Percentiles rank a stretch among this genome's conserved stretches.
Evolutionary conservation across 2,329 filamentous ascomycete genomes (phyloP).

Genomic region (Myriosclerotinia scirpicola): DNA sequence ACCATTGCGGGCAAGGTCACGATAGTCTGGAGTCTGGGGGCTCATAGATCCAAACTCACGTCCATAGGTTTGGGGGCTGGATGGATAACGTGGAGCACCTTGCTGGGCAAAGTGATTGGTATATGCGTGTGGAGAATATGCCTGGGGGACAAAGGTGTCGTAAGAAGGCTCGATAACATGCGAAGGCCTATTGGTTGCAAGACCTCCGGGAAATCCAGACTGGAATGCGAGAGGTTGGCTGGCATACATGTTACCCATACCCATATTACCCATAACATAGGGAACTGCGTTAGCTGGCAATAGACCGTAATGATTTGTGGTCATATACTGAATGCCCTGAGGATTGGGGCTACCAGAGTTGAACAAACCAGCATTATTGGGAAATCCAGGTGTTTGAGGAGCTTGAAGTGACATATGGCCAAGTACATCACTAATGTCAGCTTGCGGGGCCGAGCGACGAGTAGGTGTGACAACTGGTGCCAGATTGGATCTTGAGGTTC

Average conservation of each 20-base stretch:
- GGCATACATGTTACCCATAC: constrained; percentile 24
- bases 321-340: constrained; percentile 23
- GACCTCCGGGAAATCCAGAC: constrained; percentile 5
- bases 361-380: constrained; percentile 5
- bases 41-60: constrained; percentile 17
- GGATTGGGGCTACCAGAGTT: constrained; percentile 21
- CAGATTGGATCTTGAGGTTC: constrained; percentile 2
- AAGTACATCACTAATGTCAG: constrained; percentile 21
- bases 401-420: constrained; percentile 22
- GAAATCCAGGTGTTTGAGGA: constrained; percentile 22
- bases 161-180: constrained; percentile 10
- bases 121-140: constrained; percentile 11
- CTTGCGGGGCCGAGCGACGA: constrained; percentile 17
- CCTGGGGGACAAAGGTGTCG: constrained; percentile 4
- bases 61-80: constrained; percentile 12
- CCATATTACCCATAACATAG: constrained; percentile 15
- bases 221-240: constrained; percentile 17
- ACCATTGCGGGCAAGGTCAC: constrained; percentile 25
- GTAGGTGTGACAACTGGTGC: constrained; percentile 24
- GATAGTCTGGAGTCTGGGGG: constrained; percentile 26
- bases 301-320: constrained; percentile 16
- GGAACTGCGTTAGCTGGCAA: constrained; percentile 18
- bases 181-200: constrained; percentile 11
- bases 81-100: constrained; percentile 8
- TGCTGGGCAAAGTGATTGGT: constrained; percentile 5